These are phyloP conservation scores for Zygnema cylindricum DNA, from an alignment of 139 green algal genomes.

Conservation along the genomic window DNA sequence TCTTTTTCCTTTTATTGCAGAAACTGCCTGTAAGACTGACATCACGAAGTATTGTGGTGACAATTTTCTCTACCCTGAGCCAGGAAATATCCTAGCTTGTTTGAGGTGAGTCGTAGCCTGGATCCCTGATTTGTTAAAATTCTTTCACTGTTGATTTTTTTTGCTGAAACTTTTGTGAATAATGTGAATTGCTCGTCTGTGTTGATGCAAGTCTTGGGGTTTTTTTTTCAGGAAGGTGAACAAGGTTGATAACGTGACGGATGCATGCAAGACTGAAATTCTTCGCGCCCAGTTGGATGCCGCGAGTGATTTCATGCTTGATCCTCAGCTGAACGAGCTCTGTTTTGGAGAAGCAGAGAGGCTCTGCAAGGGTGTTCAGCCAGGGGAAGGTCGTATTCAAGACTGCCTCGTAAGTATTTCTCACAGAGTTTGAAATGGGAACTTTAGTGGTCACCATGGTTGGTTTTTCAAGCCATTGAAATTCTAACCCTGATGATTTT, in stretches of 20 bases:
- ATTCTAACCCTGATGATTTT: too few species aligned
- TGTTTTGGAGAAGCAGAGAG: constrained; percentile 29
- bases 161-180: background rate
- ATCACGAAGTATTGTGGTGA: constrained; percentile 51
- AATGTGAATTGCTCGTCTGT: too few species aligned
- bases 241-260: constrained; percentile 35
- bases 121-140: too few species aligned
- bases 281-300: constrained; percentile 39
- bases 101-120: constrained; percentile 42
- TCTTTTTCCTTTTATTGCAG: too few species aligned
- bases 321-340: constrained; percentile 41
- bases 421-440: too few species aligned
- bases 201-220: too few species aligned
- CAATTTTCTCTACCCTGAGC: constrained; percentile 51
- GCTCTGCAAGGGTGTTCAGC: constrained; percentile 36
- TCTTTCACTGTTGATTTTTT: background rate
- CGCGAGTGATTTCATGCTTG: constrained; percentile 41
- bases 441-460: too few species aligned
- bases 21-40: constrained; percentile 37
- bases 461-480: background rate
- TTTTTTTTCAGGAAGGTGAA: constrained; percentile 36
- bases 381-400: constrained; percentile 28
- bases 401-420: constrained; percentile 26
- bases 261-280: constrained; percentile 45
- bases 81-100: constrained; percentile 47